phyloP scores from a whole-genome alignment of 768 basidiomycete genomes.

The Exidia glandulosa region DNA sequence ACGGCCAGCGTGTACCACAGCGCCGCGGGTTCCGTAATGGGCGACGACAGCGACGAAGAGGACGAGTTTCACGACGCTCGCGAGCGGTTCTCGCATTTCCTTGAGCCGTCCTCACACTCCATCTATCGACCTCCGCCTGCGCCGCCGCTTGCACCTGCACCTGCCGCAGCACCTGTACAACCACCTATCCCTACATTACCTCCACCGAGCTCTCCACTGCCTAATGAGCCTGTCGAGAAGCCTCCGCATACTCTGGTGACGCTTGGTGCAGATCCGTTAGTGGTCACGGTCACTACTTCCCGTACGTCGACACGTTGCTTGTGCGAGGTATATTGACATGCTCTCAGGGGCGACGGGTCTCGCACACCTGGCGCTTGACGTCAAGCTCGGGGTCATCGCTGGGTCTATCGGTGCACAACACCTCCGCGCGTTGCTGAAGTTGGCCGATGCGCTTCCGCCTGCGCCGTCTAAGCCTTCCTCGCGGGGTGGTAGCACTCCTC shows the following conservation, averaged over 20 bases:
- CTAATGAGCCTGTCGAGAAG: too few species aligned
- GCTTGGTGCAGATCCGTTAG: not conserved
- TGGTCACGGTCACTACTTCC: not conserved
- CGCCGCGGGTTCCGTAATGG: conserved; percentile 21
- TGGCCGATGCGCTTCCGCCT: conserved; percentile 4
- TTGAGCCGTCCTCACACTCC: not conserved
- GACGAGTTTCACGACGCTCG: conserved; percentile 6
- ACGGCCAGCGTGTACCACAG: conserved; percentile 42
- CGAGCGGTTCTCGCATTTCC: not conserved
- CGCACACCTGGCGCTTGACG: conserved; percentile 24
- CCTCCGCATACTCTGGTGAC: not conserved
- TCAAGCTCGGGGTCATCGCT: conserved; percentile 41
- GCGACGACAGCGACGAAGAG: not conserved
- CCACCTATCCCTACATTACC: too few species aligned
- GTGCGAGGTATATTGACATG: not conserved
- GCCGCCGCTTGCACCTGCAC: not conserved
- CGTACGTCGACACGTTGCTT: not conserved
- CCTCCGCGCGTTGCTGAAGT: conserved; percentile 35
- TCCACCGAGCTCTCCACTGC: too few species aligned
- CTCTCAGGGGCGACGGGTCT: not conserved
- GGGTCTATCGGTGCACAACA: conserved; percentile 48
- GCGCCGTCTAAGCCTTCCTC: conserved; percentile 19
- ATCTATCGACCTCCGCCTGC: not conserved
- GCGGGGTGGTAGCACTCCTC: conserved; percentile 15
- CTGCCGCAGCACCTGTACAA: too few species aligned